phyloP scores from a whole-genome alignment of 192 early-diverging fungal genomes.

The Dissophora globulifera region DNA sequence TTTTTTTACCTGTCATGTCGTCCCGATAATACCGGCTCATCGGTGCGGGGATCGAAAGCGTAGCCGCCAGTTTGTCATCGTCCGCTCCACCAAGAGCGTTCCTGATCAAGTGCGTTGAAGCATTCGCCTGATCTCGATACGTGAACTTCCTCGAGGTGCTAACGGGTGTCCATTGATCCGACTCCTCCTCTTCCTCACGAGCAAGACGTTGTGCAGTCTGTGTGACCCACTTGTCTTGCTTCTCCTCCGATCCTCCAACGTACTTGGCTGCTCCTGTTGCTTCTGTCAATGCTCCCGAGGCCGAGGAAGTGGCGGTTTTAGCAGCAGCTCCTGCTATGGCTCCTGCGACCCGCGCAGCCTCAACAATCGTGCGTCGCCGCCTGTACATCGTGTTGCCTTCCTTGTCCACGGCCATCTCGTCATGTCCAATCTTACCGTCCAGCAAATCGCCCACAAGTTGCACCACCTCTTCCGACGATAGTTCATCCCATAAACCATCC shows the following conservation, averaged over 20 bases:
- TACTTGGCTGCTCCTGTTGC: not conserved
- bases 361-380: not conserved
- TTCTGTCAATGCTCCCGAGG: too few relatives aligned
- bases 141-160: conserved; percentile 43
- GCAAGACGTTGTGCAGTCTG: too few relatives aligned
- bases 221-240: too few relatives aligned
- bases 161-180: too few relatives aligned
- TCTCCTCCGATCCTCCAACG: too few relatives aligned
- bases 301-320: not conserved
- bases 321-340: too few relatives aligned
- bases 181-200: conserved; percentile 31
- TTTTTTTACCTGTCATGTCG: conserved; percentile 78
- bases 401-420: conserved; percentile 26
- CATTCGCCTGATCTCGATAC: conserved; percentile 65
- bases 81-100: conserved; percentile 71
- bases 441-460: conserved; percentile 56
- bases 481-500: conserved; percentile 85
- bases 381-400: conserved; percentile 21
- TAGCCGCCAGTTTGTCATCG: conserved; percentile 67
- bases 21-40: conserved; percentile 77
- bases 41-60: conserved; percentile 73
- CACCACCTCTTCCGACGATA: conserved; percentile 72
- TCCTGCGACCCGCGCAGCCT: not conserved
- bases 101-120: conserved; percentile 78
- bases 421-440: conserved; percentile 49